Base-by-base conservation (phyloP, 768 basidiomycete species). In the Suillus hirtellus region DNA sequence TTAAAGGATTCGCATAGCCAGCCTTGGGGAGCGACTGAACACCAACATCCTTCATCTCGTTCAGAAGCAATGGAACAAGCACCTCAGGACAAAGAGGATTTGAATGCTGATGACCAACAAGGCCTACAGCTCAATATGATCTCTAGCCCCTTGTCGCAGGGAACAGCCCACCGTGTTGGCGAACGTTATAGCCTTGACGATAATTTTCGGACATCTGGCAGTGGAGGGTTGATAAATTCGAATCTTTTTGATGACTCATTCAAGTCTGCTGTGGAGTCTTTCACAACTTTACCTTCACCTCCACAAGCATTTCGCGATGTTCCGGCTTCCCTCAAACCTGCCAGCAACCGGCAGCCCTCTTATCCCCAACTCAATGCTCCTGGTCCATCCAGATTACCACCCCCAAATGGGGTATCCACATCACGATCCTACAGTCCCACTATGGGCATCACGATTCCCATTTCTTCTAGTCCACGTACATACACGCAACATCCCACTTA, bases 401-500 rank as follows among this genome's bases (percentile, higher is more conserved):
- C 86, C 44, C 81, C 83, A 60, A 85, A 86, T 71, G 85, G 85
- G 37, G 75, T 89, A 52, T 82, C 86, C 24, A 81, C 85, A 14
- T 82, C 85, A 15, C 85, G 85, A 60, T 78, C 82, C 17, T 88
- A 88, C 71, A 73, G 69, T 59, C 75, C 75, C 27, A 61, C 73
- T n/a, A 58, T 72, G 54, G 72, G 75, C 10, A 77, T 81, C 61
- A 79, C 79, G 38, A 86, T 88, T 24, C 86, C 89, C 44, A 81
- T 92, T 54, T 85, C 91, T 2, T 80, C 88, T 0, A 88, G 80
- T 61, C 84, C 86, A 61, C 86, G 90, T 62, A 89, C 83, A 8
- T 86, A 82, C 71, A 80, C 89, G 1, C 89, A 90, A 60, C 89
- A 90, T 62, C 90, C 90, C n/a, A 91, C 86, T 1, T 91, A 86